Evolutionary conservation across 1,284 basidiomycete genomes (phyloP).

Genomic region (Leccinum solheimii): DNA sequence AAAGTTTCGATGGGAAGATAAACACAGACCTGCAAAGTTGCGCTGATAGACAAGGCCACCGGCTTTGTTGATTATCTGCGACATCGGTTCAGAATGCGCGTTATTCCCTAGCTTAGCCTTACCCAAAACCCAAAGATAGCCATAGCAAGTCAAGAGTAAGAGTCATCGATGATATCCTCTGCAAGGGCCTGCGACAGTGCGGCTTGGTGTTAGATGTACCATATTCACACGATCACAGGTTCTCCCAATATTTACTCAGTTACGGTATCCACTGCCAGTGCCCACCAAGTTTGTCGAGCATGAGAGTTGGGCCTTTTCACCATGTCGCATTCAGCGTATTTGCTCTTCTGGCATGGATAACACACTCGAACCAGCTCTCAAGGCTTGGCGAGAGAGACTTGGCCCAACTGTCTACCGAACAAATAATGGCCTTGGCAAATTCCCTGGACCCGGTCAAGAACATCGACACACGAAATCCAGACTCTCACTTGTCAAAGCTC

Average conservation of each 20-base stretch:
- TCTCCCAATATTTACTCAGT: neutral
- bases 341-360: conserved; percentile 25
- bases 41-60: conserved; percentile 95
- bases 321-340: conserved; percentile 12
- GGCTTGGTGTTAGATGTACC: neutral
- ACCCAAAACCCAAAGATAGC: conserved; percentile 84
- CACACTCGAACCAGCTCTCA: conserved; percentile 29
- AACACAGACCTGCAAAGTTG: conserved; percentile 75
- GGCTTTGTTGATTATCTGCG: conserved; percentile 96
- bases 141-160: conserved; percentile 42
- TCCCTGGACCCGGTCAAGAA: conserved; percentile 64
- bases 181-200: neutral
- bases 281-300: conserved; percentile 8
- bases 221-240: neutral
- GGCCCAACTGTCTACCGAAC: conserved; percentile 48
- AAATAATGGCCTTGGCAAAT: conserved; percentile 52
- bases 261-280: no score
- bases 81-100: conserved; percentile 3
- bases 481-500: conserved; percentile 77
- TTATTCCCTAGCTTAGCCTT: conserved; percentile 21
- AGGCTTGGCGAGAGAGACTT: conserved; percentile 46
- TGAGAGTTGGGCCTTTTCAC: conserved; percentile 19
- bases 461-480: conserved; percentile 60
- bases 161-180: conserved; percentile 4
- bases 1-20: neutral